Base-by-base conservation (phyloP, 2,329 filamentous ascomycete genomes). In the Stachybotrys elegans region DNA sequence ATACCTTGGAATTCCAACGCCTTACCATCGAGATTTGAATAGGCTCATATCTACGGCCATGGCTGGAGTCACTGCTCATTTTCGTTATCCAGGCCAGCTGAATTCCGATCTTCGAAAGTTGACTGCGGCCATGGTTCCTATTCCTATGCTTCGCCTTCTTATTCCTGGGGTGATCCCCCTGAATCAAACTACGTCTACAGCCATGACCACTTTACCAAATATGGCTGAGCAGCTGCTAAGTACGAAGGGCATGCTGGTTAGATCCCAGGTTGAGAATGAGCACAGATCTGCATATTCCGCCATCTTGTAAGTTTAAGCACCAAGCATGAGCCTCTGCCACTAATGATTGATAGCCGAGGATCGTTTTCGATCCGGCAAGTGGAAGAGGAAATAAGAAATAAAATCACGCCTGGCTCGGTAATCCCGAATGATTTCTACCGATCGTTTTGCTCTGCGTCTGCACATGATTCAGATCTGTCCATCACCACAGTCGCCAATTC, bases 181-280 rank as follows among this genome's bases (percentile, higher is more conserved):
- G n/a, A n/a, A n/a, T n/a, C n/a, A n/a, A n/a, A n/a, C n/a, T n/a
- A n/a, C 65, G 97, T 93, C 70, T 95, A 89, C 72, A 75, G 74
- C 54, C 74, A 74, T 61, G 86, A 91, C 57, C 73, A 94, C 81
- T 89, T 88, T 98, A 51, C 92, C 93, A 47, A 93, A 98, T 81
- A 83, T 98, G 71, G 97, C 93, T 63, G 93, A 98, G 80, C 93
- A 98, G 75, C 97, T 98, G 90, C 98, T 95, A 80, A 93, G 98
- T 79, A 92, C 93, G 65, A 98, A 97, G 90, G 98, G 98, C 86
- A 98, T 98, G 92, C 98, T 98, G 93, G 93, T 93, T 75, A 93
- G 93, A 55, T 94, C 91, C 53, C 93, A 98, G 79, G 98, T 98
- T 90, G 89, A 93, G 65, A 98, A 97, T 73, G 93, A 93, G 71